Conservation (phyloP, 148 eudicot species). For the Talinum fruticosum region DNA sequence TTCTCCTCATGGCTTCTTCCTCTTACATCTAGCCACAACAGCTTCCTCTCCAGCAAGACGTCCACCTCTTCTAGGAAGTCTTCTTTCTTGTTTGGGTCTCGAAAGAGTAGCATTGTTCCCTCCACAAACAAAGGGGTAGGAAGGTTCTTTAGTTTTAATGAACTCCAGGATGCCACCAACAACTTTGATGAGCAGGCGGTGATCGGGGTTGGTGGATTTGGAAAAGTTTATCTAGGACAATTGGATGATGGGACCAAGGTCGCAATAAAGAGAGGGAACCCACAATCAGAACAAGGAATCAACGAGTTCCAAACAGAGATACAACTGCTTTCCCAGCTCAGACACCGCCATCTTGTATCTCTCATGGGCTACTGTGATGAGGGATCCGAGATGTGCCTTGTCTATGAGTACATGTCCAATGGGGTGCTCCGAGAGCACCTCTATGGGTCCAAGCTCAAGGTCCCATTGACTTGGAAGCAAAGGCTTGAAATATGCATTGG, state of each 20-base stretch:
- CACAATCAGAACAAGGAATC: slow-evolving; percentile 61
- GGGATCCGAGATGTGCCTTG: slow-evolving; percentile 56
- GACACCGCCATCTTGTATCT: slow-evolving; percentile 64
- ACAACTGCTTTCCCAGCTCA: slow-evolving; percentile 58
- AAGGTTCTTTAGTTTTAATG: slow-evolving; percentile 41
- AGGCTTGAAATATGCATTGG: slow-evolving; percentile 67
- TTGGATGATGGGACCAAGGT: slow-evolving; percentile 49
- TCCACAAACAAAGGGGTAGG: slow-evolving; percentile 52
- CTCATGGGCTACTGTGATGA: slow-evolving; percentile 63
- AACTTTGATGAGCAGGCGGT: slow-evolving; percentile 48
- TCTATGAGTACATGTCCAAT: slow-evolving; percentile 61
- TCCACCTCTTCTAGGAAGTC: slow-evolving; percentile 23
- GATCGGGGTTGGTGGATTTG: slow-evolving; percentile 63
- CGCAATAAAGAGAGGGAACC: slow-evolving; percentile 56
- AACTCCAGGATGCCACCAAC: slow-evolving; percentile 47
- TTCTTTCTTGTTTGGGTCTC: slow-evolving; percentile 12
- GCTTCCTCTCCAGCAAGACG: slow-evolving; percentile 32
- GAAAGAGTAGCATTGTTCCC: slow-evolving; percentile 39
- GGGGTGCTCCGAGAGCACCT: slow-evolving; percentile 68
- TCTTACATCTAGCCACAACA: slow-evolving; percentile 37
- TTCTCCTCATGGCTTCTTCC: slow-evolving; percentile 69
- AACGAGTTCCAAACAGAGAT: slow-evolving; percentile 64
- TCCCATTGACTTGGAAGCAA: slow-evolving; percentile 58
- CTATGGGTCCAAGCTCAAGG: slow-evolving; percentile 34
- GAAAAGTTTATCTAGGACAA: slow-evolving; percentile 55